Conservation (phyloP, 768 basidiomycete species). For the Ramaria sp. region DNA sequence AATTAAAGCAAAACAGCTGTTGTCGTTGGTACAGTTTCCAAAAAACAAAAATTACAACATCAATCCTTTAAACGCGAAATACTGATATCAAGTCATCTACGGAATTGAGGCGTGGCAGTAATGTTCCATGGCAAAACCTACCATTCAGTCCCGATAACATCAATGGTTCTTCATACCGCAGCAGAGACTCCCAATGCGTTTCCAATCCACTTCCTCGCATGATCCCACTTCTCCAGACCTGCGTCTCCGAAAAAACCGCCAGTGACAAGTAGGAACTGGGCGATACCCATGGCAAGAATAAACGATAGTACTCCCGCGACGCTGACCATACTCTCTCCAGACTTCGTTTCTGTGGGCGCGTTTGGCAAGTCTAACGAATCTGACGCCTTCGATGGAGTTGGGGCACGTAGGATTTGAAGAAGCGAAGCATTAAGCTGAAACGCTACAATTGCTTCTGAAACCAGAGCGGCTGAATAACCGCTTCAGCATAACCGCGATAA, state of each 20-base stretch:
- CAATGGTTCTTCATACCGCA: not conserved
- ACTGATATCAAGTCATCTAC: too few species aligned
- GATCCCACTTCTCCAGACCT: slow-evolving; percentile 30
- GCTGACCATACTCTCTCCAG: slow-evolving; percentile 3
- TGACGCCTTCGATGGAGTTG: not conserved
- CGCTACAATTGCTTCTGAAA: slow-evolving; percentile 37
- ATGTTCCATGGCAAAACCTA: too few species aligned
- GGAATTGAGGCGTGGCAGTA: too few species aligned
- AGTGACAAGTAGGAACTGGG: slow-evolving; percentile 36
- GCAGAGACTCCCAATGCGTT: not conserved
- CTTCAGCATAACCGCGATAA: not conserved
- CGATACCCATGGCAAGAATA: slow-evolving; percentile 29
- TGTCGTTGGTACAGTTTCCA: too few species aligned
- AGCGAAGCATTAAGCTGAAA: slow-evolving; percentile 39
- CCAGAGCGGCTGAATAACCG: slow-evolving; percentile 26
- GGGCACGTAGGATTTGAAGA: slow-evolving; percentile 27
- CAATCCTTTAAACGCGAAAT: too few species aligned
- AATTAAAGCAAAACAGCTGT: too few species aligned
- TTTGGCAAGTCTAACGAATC: too few species aligned
- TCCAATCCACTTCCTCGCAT: slow-evolving; percentile 4
- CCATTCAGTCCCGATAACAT: not conserved
- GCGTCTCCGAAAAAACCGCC: slow-evolving; percentile 35
- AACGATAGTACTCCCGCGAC: slow-evolving; percentile 18
- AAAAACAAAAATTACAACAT: too few species aligned
- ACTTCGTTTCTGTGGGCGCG: not conserved